Evolutionary conservation across 768 basidiomycete genomes (phyloP).

Genomic region (Obba rivulosa): DNA sequence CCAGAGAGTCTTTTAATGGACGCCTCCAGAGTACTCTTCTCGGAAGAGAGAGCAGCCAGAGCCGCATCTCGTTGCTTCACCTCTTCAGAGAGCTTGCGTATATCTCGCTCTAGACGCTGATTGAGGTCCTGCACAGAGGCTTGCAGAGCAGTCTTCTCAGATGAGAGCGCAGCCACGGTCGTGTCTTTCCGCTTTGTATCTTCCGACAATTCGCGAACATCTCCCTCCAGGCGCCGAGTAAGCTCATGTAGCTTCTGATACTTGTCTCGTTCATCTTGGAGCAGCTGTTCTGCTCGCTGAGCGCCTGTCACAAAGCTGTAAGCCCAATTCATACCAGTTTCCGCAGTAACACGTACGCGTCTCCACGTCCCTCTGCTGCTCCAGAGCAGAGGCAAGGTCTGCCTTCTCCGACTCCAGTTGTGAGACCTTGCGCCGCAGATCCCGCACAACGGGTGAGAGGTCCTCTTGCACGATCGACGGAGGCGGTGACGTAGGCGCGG

Average conservation of each 20-base stretch:
- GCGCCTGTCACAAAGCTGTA: constrained; percentile 4
- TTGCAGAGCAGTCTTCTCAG: background rate
- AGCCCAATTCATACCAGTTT: constrained; percentile 4
- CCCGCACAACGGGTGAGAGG: constrained; percentile 36
- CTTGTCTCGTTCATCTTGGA: constrained; percentile 33
- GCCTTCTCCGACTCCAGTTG: constrained; percentile 54
- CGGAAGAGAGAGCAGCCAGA: background rate
- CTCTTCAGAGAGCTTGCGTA: too few species aligned
- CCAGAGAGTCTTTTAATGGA: background rate
- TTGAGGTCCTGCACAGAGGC: background rate
- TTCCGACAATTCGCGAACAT: constrained; percentile 5
- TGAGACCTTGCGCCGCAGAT: constrained; percentile 69
- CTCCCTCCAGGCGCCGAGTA: constrained; percentile 7
- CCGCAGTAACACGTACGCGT: constrained; percentile 37
- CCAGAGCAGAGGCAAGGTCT: constrained; percentile 36
- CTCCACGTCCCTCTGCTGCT: constrained; percentile 56
- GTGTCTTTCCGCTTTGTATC: constrained; percentile 6
- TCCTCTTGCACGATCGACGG: constrained; percentile 13
- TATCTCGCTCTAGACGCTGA: background rate
- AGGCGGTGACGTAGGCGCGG: constrained; percentile 9
- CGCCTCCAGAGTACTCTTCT: background rate
- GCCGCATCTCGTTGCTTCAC: too few species aligned
- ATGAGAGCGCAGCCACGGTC: constrained; percentile 7
- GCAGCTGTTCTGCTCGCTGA: constrained; percentile 9
- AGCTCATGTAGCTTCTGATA: constrained; percentile 32